phyloP scores from a whole-genome alignment of 2,329 filamentous ascomycete genomes.

The Pseudocercospora cruenta region DNA sequence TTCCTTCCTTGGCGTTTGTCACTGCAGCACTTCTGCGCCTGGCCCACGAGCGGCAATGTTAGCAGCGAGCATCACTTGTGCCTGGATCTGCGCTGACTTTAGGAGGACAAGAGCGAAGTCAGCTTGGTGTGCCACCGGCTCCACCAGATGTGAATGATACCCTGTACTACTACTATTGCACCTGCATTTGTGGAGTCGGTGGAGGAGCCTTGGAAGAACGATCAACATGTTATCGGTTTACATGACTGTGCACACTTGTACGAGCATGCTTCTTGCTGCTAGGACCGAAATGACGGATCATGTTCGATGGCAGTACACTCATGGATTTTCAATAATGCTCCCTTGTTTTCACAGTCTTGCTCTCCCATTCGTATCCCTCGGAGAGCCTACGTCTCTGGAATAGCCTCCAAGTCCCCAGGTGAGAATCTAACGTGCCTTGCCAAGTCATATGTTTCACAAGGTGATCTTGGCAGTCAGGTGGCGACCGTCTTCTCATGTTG shows the following conservation, averaged over 20 bases:
- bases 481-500: too few species aligned
- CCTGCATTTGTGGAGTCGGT: conserved; percentile 27
- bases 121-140: not conserved
- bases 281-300: too few species aligned
- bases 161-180: not conserved
- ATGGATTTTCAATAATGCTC: too few species aligned
- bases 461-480: too few species aligned
- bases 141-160: not conserved
- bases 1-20: not conserved
- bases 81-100: not conserved
- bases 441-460: too few species aligned
- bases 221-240: conserved; percentile 27
- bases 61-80: not conserved
- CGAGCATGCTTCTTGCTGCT: conserved; percentile 3
- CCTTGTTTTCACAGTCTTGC: too few species aligned
- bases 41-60: not conserved
- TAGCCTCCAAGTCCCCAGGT: too few species aligned
- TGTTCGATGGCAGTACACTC: too few species aligned
- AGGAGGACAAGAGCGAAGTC: too few species aligned
- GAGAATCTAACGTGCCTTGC: too few species aligned
- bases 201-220: conserved; percentile 12
- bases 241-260: conserved; percentile 31
- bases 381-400: too few species aligned
- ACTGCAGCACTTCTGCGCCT: not conserved
- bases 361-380: too few species aligned